Conservation (phyloP, 495 filamentous ascomycete genomes). For the Podospora comata region DNA sequence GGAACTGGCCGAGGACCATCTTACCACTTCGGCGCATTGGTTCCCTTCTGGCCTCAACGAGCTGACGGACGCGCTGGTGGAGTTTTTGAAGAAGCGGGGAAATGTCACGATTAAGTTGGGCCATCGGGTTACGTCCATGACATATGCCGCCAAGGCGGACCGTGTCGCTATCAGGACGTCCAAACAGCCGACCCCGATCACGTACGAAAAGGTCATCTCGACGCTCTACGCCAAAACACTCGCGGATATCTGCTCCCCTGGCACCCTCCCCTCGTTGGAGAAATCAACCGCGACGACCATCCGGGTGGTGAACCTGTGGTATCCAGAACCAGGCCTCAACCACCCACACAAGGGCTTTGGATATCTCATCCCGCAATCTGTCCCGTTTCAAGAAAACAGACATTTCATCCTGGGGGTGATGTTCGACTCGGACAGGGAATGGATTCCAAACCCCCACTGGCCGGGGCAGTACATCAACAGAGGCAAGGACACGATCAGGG, state of each 20-base stretch:
- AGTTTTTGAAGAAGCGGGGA: constrained; percentile 40
- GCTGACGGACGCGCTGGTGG: constrained; percentile 48
- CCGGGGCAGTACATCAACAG: constrained; percentile 22
- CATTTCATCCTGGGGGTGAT: constrained; percentile 85
- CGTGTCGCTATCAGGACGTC: constrained; percentile 29
- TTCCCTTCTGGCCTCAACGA: constrained; percentile 59
- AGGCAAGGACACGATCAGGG: constrained; percentile 53
- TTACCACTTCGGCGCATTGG: constrained; percentile 25
- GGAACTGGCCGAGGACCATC: constrained; percentile 11
- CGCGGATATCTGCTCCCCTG: constrained; percentile 38
- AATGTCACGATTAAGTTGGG: constrained; percentile 55
- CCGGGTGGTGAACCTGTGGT: constrained; percentile 91
- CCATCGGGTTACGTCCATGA: constrained; percentile 38
- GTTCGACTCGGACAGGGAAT: constrained; percentile 71
- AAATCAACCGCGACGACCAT: constrained; percentile 69
- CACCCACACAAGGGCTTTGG: constrained; percentile 69
- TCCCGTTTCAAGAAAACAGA: constrained; percentile 70
- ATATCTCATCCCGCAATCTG: constrained; percentile 75
- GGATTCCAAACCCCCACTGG: constrained; percentile 26
- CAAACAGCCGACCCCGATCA: constrained; percentile 13
- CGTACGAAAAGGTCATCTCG: constrained; percentile 66
- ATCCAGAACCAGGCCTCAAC: constrained; percentile 58
- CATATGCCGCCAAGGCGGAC: constrained; percentile 17
- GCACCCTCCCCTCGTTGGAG: constrained; percentile 47
- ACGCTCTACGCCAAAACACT: constrained; percentile 59